Percentiles rank a stretch among this genome's conserved stretches.
These are phyloP conservation scores for Tetrahymena malaccensis DNA, from an alignment of 73 alveolate genomes.

Conservation along the genomic window DNA sequence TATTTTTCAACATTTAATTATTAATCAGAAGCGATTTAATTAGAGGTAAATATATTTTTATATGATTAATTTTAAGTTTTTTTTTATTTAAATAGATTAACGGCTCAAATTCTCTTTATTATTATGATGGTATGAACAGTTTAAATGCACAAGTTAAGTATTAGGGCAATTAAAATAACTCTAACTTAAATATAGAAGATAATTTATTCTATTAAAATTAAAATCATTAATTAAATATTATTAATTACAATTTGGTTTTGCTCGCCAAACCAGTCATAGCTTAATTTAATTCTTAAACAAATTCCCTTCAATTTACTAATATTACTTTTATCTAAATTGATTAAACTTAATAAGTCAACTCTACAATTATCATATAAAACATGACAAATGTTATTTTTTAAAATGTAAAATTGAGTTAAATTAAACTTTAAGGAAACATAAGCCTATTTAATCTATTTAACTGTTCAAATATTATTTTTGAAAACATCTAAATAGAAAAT, in stretches of 20 bases:
- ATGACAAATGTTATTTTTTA: neutral
- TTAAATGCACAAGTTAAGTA: neutral
- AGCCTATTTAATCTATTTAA: neutral
- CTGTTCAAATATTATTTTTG: neutral
- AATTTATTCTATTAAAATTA: neutral
- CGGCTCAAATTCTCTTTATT: neutral
- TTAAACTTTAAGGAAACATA: neutral
- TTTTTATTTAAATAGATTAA: neutral
- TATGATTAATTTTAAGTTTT: neutral
- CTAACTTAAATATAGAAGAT: neutral
- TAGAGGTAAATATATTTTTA: neutral
- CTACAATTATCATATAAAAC: neutral
- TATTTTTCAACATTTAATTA: neutral
- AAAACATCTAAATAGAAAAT: too few species aligned
- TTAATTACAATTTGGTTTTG: neutral
- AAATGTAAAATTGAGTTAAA: neutral
- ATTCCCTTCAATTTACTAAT: neutral
- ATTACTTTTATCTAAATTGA: neutral
- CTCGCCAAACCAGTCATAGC: neutral
- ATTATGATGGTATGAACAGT: neutral
- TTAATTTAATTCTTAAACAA: neutral
- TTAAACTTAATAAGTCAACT: neutral
- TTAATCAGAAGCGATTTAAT: neutral
- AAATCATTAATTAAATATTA: neutral
- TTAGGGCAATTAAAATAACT: neutral